Conservation (phyloP, 305 asterid genomes). For the Solanum aculeatissimum region DNA sequence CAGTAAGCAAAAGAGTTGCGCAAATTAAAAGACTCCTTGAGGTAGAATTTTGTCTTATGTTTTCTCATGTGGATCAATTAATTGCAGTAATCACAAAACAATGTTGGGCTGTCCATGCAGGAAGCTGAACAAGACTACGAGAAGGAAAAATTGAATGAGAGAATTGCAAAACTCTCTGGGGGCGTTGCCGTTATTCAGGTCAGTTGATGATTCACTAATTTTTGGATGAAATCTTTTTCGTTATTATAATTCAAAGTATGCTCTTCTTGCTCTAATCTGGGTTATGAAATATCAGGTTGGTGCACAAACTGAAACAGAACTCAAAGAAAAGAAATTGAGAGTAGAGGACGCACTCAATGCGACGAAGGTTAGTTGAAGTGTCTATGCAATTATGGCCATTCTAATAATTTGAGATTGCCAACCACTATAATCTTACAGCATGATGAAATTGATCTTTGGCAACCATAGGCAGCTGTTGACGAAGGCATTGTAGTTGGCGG, state of each 20-base stretch:
- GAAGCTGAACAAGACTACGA: constrained; percentile 82
- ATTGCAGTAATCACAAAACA: neutral
- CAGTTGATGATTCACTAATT: neutral
- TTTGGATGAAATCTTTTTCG: neutral
- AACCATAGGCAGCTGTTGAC: constrained; percentile 51
- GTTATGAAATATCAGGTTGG: constrained; percentile 43
- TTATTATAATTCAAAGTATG: neutral
- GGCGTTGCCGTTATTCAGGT: constrained; percentile 97
- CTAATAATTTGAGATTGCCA: neutral
- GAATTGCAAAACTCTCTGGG: constrained; percentile 87
- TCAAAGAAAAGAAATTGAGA: constrained; percentile 85
- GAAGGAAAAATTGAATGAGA: constrained; percentile 65
- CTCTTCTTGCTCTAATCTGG: neutral
- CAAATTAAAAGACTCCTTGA: constrained; percentile 75
- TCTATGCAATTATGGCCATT: neutral
- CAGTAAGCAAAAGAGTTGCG: constrained; percentile 57
- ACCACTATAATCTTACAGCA: neutral
- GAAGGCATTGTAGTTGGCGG: constrained; percentile 84
- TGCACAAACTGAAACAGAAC: constrained; percentile 90
- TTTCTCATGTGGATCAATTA: neutral
- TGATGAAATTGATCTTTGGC: neutral
- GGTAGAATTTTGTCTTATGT: constrained; percentile 21
- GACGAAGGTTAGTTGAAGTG: constrained; percentile 47
- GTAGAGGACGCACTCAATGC: constrained; percentile 97
- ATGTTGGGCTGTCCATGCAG: constrained; percentile 15